Evolutionary conservation across 257 asterid genomes (phyloP).

Genomic region (Solanum megistacrolobum): DNA sequence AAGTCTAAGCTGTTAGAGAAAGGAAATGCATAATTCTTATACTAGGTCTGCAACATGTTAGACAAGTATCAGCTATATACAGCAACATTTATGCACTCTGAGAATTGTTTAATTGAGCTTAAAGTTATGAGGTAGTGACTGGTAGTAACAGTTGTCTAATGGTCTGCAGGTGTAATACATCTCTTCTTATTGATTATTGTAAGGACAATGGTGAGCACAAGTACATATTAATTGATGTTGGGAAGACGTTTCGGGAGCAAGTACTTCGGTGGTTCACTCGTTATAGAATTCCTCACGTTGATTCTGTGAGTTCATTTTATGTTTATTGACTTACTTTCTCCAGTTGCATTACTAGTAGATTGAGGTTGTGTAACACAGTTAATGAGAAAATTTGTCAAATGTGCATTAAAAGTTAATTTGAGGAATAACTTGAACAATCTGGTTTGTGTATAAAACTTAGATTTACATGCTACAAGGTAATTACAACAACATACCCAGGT

Average conservation of each 20-base stretch:
- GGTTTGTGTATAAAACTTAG: not conserved
- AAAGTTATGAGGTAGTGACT: constrained; percentile 4
- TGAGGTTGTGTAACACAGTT: not conserved
- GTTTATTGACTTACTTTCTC: not conserved
- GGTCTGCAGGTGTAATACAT: constrained; percentile 82
- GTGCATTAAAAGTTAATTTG: not conserved
- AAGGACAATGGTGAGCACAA: constrained; percentile 47
- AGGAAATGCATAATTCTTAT: not conserved
- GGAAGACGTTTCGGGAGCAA: constrained; percentile 95
- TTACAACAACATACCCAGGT: not conserved
- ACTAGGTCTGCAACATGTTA: not conserved
- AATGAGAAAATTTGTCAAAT: not conserved
- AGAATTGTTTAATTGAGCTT: not conserved
- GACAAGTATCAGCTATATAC: not conserved
- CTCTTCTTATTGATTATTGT: constrained; percentile 81
- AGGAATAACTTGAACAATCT: not conserved
- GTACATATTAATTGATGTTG: constrained; percentile 83
- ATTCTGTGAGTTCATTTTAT: constrained; percentile 62
- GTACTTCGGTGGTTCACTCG: constrained; percentile 91
- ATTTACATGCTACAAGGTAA: not conserved
- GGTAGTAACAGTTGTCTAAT: constrained; percentile 1
- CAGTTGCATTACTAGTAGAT: not conserved
- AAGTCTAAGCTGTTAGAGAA: not conserved
- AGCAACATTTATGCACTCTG: not conserved
- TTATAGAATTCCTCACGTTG: constrained; percentile 69